A percentile compares a stretch with the other conserved stretches of the same genome.
These are phyloP conservation scores for Gypsophila paniculata DNA, from an alignment of 179 eudicot genomes.

Conservation along the genomic window DNA sequence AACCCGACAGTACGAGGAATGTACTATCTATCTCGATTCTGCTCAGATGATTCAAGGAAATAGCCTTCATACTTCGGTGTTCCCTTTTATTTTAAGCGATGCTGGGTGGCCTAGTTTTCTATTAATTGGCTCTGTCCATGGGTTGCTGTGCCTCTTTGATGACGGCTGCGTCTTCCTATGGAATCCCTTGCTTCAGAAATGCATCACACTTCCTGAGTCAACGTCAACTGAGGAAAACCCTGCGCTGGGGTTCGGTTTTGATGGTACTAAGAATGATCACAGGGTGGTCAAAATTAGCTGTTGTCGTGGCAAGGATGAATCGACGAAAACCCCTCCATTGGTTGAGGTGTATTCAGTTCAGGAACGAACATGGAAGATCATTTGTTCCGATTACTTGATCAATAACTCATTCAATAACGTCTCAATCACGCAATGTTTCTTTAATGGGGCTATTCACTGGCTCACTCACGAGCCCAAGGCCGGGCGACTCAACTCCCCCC, in stretches of 20 bases:
- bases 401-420: neutral
- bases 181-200: slow-evolving; percentile 3
- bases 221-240: neutral
- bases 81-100: neutral
- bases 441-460: slow-evolving; percentile 12
- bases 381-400: neutral
- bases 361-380: slow-evolving; percentile 2
- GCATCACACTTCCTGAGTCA: neutral
- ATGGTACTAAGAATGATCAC: neutral
- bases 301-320: neutral
- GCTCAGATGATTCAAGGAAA: neutral
- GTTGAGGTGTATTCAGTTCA: slow-evolving; percentile 12
- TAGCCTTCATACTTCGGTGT: neutral
- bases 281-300: slow-evolving; percentile 11
- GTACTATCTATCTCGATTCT: neutral
- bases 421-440: neutral
- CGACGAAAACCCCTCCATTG: neutral
- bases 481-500: neutral
- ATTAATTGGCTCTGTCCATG: neutral
- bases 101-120: too few relatives aligned
- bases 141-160: slow-evolving; percentile 4
- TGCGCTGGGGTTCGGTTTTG: slow-evolving; percentile 7
- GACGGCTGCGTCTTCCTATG: neutral
- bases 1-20: neutral
- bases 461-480: neutral